Evolutionary conservation across 176 grass and related monocot genomes (phyloP).

Genomic region (Themeda triandra): DNA sequence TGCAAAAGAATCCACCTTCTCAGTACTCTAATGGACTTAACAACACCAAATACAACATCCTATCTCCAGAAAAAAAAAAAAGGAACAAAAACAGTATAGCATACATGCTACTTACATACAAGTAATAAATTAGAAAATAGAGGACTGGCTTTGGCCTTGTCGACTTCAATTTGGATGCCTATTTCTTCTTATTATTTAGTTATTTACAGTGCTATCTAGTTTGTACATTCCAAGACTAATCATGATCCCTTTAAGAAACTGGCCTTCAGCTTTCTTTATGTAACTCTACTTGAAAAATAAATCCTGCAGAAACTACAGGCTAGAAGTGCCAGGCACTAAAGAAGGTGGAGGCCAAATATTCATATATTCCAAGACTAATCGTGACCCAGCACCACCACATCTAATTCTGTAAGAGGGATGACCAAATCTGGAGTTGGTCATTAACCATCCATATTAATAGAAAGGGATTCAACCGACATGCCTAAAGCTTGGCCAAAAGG

Average conservation of each 20-base stretch:
- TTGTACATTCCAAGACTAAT: too few species aligned
- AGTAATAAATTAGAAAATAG: not conserved
- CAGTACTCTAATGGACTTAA: not conserved
- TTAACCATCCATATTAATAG: not conserved
- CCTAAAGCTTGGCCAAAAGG: not conserved
- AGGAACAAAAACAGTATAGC: not conserved
- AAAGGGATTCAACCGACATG: not conserved
- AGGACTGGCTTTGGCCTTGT: too few species aligned
- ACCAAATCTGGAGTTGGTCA: not conserved
- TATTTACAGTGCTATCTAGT: too few species aligned
- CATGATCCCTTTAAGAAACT: constrained; percentile 48
- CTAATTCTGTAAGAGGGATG: not conserved
- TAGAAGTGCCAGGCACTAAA: not conserved
- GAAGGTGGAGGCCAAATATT: not conserved
- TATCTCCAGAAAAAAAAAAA: not conserved
- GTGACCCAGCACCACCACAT: not conserved
- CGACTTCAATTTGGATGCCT: too few species aligned
- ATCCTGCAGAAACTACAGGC: not conserved
- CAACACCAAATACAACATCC: not conserved
- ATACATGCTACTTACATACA: not conserved
- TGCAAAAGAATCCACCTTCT: not conserved
- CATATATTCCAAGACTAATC: not conserved
- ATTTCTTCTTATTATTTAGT: too few species aligned
- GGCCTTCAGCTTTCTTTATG: constrained; percentile 32
- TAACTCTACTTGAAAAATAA: constrained; percentile 37